Percentiles rank a stretch among this genome's conserved stretches.
These are phyloP conservation scores for Recurvomyces mirabilis DNA, from an alignment of 495 filamentous ascomycete genomes.

Conservation along the genomic window DNA sequence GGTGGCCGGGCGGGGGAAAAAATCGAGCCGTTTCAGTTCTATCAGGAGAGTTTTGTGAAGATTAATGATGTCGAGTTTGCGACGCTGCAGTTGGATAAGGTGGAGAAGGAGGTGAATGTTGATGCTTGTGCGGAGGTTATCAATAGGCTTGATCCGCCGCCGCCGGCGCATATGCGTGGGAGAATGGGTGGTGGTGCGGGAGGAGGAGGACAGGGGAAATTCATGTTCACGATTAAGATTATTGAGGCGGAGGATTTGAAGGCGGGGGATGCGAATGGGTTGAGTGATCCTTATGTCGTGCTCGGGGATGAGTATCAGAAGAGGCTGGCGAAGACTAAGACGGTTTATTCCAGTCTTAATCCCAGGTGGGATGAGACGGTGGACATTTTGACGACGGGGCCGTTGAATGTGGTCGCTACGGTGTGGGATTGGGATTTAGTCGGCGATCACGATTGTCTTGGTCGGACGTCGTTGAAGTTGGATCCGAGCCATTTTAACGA, in stretches of 20 bases:
- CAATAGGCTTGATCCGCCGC: constrained; percentile 48
- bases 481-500: constrained; percentile 93
- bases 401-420: constrained; percentile 88
- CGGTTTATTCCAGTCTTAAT: constrained; percentile 83
- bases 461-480: constrained; percentile 85
- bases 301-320: constrained; percentile 97
- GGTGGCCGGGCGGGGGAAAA: constrained; percentile 58
- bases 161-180: constrained; percentile 41
- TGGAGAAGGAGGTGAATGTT: constrained; percentile 85
- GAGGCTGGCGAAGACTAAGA: constrained; percentile 87
- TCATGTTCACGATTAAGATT: constrained; percentile 97
- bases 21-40: constrained; percentile 96
- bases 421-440: constrained; percentile 98
- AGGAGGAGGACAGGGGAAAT: constrained; percentile 53
- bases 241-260: constrained; percentile 98
- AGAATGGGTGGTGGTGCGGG: neutral
- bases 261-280: constrained; percentile 87
- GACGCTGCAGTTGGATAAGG: constrained; percentile 74
- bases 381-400: constrained; percentile 85
- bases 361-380: constrained; percentile 96
- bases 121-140: constrained; percentile 83
- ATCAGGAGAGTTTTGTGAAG: constrained; percentile 91
- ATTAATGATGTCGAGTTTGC: constrained; percentile 96
- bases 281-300: constrained; percentile 95
- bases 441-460: constrained; percentile 95